phyloP scores from a whole-genome alignment of 208 protist species.

The Crithidia thermophila region DNA sequence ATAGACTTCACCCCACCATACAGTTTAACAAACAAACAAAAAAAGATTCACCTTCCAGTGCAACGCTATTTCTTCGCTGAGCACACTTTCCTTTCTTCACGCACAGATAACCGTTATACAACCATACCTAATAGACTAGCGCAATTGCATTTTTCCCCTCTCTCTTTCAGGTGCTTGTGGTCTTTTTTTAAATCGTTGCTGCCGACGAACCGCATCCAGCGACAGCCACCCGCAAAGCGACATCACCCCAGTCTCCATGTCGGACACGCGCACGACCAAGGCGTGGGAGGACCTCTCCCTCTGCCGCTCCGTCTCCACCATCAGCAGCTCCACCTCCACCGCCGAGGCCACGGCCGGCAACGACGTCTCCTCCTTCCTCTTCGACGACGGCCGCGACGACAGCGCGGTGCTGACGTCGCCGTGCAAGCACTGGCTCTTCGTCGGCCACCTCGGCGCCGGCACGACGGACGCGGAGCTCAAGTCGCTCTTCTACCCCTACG shows the following conservation, averaged over 20 bases:
- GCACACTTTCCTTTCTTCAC: too few species aligned
- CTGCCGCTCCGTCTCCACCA: constrained; percentile 30
- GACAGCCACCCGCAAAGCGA: constrained; percentile 9
- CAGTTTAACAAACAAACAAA: too few species aligned
- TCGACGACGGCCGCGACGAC: constrained; percentile 49
- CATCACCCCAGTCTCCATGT: neutral
- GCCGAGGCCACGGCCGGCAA: constrained; percentile 73
- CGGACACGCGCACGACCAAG: neutral
- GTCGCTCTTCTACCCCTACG: constrained; percentile 85
- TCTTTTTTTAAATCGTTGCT: too few species aligned
- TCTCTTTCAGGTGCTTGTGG: too few species aligned
- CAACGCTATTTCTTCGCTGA: too few species aligned
- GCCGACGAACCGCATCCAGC: too few species aligned
- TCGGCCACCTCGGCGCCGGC: constrained; percentile 50
- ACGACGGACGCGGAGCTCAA: constrained; percentile 62
- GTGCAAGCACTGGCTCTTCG: constrained; percentile 70
- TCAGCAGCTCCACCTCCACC: constrained; percentile 60
- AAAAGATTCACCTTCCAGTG: too few species aligned
- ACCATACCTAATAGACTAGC: too few species aligned
- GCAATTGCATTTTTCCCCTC: too few species aligned
- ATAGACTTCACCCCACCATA: constrained; percentile 1
- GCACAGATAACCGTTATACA: too few species aligned
- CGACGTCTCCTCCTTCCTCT: constrained; percentile 67
- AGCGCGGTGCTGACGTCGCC: constrained; percentile 14
- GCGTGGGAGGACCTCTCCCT: constrained; percentile 26